Percentiles rank a stretch among this genome's conserved stretches.
These are phyloP conservation scores for Bipolaris victoriae DNA, from an alignment of 2,329 filamentous ascomycete genomes.

Conservation along the genomic window DNA sequence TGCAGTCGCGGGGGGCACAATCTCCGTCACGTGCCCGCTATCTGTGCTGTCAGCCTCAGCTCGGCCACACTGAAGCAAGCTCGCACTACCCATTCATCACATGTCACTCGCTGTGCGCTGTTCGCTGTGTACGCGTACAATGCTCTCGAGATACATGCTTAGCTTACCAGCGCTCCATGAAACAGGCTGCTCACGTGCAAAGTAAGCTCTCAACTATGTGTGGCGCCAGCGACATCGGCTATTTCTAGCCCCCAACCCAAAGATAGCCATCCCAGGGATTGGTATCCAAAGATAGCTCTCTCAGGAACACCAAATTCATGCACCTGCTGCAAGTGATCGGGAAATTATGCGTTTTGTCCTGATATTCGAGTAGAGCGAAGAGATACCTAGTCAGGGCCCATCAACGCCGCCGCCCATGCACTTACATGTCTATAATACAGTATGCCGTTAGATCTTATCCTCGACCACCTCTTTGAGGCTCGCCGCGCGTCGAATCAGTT, in stretches of 20 bases:
- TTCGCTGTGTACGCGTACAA: not conserved
- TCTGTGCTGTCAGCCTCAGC: conserved; percentile 12
- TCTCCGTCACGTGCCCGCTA: not conserved
- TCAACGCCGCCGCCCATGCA: conserved; percentile 14
- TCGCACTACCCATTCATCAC: no score
- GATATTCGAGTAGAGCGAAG: conserved; percentile 11
- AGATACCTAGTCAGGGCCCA: conserved; percentile 8
- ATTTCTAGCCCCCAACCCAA: conserved; percentile 4
- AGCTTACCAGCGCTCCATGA: conserved; percentile 25
- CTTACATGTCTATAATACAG: conserved; percentile 12
- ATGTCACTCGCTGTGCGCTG: no score
- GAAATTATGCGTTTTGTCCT: not conserved
- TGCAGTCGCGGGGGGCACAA: conserved; percentile 6
- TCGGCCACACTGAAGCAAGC: not conserved
- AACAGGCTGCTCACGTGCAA: conserved; percentile 15
- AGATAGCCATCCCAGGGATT: not conserved
- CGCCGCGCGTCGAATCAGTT: conserved; percentile 78
- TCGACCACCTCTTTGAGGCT: conserved; percentile 42
- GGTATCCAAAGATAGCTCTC: not conserved
- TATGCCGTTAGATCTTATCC: conserved; percentile 27
- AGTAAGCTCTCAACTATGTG: conserved; percentile 16
- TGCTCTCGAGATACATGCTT: conserved; percentile 9
- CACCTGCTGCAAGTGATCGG: not conserved
- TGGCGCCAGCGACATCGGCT: conserved; percentile 20
- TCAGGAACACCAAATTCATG: not conserved